Evolutionary conservation across 192 early-diverging fungal species (phyloP), one percentile per base, ranked within the genome.

Genomic region (Phlyctochytrium arcticum): DNA sequence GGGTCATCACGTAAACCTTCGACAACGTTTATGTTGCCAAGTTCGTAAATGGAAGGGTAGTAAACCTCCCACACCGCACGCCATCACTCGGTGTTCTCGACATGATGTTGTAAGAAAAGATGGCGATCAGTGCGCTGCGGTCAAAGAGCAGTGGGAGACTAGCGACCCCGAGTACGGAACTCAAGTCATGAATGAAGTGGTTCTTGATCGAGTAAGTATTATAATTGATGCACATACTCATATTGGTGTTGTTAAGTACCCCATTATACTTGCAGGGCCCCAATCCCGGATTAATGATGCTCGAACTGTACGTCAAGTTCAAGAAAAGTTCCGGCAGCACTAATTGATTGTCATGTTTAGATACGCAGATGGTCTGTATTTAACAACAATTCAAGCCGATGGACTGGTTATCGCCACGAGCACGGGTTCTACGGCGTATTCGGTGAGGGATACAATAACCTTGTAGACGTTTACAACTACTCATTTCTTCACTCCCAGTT

Each of bases 331-430:
- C 0, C 29, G 19, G 15, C 12, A 23, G 66, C 21, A 26, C 9
- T 15, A 15, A 2, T 60, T 62, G 62, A 15, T 63, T 9, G 9
- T 12, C 27, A 32, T 36, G 7, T 61, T 70, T 26, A 57, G 48
- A 90, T 92, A 91, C 80, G 94, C 87, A 12, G 90, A 95, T 62
- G 88, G 90, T 30, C 72, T 85, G 53, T 92, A 95, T 64, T 72
- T 99, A 31, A 96, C 96, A 3, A 96, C 94, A 0, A 92, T 98
- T 3, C 92, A 96, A 61, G 96, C 96, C 0, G 96, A 99, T 70
- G 96, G 96, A 2, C 77, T 99, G 66, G 90, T 92, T 27, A 74
- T 99, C 55, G 88, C 94, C 0, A 98, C 97, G 4, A 92, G 95
- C 5, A 99, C 97, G 0, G 97, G 97, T 1, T 54, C 42, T 46